Evolutionary conservation across 768 basidiomycete genomes (phyloP).

Genomic region (Mycena leptocephala): DNA sequence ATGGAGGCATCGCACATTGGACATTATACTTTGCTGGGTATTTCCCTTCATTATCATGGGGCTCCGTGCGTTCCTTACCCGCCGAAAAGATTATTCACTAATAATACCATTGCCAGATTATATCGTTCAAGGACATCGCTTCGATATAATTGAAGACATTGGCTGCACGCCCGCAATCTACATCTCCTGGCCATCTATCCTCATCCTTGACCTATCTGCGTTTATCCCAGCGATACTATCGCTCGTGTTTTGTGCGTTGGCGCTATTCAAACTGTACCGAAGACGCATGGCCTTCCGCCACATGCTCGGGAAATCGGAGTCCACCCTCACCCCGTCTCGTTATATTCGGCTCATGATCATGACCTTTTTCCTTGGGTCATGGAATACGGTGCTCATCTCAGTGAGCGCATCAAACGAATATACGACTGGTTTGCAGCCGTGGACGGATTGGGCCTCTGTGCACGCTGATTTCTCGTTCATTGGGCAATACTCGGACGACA

Average conservation of each 20-base stretch:
- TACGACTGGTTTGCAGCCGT: constrained; percentile 46
- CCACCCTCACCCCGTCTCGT: constrained; percentile 50
- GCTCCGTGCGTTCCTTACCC: constrained; percentile 41
- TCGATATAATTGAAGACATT: constrained; percentile 50
- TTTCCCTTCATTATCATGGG: constrained; percentile 52
- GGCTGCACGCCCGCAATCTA: constrained; percentile 49
- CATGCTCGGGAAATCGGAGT: constrained; percentile 44
- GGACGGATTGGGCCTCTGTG: constrained; percentile 54
- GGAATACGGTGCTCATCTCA: constrained; percentile 39
- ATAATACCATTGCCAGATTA: constrained; percentile 34
- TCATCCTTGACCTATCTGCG: constrained; percentile 40
- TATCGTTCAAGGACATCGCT: constrained; percentile 53
- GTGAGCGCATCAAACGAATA: constrained; percentile 36
- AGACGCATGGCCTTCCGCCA: constrained; percentile 59
- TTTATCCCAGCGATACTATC: constrained; percentile 40
- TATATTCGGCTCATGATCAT: constrained; percentile 69
- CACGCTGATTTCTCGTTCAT: constrained; percentile 54
- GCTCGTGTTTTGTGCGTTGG: constrained; percentile 49
- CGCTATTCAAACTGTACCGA: constrained; percentile 58
- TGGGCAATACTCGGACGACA: constrained; percentile 43
- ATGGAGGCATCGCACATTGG: constrained; percentile 21
- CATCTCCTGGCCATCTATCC: constrained; percentile 36
- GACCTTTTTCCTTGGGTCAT: constrained; percentile 43
- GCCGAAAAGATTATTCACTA: background rate
- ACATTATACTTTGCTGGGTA: constrained; percentile 42